Evolutionary conservation across 1,284 basidiomycete species (phyloP).

Genomic region (Termitomyces sp.): DNA sequence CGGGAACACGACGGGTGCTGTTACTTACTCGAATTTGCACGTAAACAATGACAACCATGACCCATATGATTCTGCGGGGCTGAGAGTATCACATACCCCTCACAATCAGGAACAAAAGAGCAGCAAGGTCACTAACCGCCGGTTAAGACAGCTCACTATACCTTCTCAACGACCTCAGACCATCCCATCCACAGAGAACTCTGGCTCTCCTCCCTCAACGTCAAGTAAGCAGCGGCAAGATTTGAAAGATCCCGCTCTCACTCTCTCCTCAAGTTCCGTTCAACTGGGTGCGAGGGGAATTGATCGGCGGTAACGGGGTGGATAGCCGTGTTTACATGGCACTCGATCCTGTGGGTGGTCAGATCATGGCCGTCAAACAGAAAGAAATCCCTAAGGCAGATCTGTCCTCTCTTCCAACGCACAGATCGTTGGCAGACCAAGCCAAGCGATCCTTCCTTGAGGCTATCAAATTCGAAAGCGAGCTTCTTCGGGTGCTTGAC

Average conservation of each 20-base stretch:
- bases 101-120: not conserved
- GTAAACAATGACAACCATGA: conserved; percentile 14
- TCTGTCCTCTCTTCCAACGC: not conserved
- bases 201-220: not conserved
- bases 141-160: not conserved
- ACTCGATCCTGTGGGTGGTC: conserved; percentile 6
- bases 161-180: not conserved
- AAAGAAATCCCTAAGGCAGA: conserved; percentile 10
- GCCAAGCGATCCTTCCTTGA: conserved; percentile 8
- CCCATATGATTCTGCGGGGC: conserved; percentile 10
- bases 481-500: conserved; percentile 11
- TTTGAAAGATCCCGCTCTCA: conserved; percentile 6
- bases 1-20: conserved; percentile 4
- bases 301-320: conserved; percentile 11
- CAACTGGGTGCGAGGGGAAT: conserved; percentile 9
- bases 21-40: conserved; percentile 7
- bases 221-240: conserved; percentile 12
- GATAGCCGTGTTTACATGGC: conserved; percentile 14
- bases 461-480: conserved; percentile 11
- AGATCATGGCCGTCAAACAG: conserved; percentile 13
- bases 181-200: not conserved
- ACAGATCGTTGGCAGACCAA: not conserved
- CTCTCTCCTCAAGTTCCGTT: conserved; percentile 6
- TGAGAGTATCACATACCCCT: not conserved
- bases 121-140: not conserved